phyloP scores from a whole-genome alignment of 176 grass and related monocot species.

The Hyparrhenia diplandra region DNA sequence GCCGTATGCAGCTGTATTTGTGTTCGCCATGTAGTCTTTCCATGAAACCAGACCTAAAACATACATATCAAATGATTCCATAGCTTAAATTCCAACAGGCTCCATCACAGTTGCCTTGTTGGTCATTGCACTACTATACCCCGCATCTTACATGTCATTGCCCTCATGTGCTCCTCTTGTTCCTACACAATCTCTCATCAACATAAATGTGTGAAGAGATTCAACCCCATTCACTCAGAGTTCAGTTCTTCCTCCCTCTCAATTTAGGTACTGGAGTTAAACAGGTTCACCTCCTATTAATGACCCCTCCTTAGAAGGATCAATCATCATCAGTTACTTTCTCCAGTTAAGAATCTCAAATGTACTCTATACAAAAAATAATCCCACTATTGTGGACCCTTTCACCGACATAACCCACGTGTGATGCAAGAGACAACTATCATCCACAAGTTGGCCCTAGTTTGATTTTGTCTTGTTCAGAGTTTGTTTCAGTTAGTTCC shows the following conservation, averaged over 20 bases:
- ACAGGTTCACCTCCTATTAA: not conserved
- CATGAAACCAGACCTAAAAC: not conserved
- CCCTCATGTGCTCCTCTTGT: not conserved
- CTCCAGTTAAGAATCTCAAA: not conserved
- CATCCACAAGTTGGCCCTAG: not conserved
- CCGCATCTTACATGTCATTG: not conserved
- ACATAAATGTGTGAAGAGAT: not conserved
- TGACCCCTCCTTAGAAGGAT: not conserved
- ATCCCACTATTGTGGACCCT: not conserved
- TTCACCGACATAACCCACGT: not conserved
- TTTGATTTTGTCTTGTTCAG: not conserved
- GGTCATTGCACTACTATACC: not conserved
- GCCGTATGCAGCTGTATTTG: not conserved
- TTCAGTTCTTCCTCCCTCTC: not conserved
- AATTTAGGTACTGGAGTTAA: not conserved
- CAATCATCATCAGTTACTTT: not conserved
- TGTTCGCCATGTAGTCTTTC: not conserved
- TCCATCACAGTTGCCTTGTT: not conserved
- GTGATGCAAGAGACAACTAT: not conserved
- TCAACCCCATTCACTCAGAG: not conserved
- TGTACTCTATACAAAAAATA: not conserved
- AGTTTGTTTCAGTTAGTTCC: not conserved
- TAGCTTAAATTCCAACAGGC: not conserved
- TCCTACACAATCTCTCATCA: not conserved
- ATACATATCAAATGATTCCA: not conserved